phyloP scores from a whole-genome alignment of 2,329 filamentous ascomycete species.

The Diaporthe caulivora region DNA sequence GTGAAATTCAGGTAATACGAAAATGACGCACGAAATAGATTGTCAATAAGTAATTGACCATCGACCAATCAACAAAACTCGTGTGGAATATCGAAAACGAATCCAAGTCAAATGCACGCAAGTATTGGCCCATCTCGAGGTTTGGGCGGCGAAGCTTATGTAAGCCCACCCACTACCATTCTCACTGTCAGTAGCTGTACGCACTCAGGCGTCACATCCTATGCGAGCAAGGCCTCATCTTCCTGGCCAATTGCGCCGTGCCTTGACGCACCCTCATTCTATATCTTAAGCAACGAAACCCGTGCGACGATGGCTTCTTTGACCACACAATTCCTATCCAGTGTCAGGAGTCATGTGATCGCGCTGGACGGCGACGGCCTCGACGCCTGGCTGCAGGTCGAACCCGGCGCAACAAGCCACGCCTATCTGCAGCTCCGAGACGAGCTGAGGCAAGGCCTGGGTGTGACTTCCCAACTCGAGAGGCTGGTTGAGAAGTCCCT shows the following conservation, averaged over 20 bases:
- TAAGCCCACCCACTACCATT: not conserved
- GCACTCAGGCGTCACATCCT: not conserved
- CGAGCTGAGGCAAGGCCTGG: conserved; percentile 74
- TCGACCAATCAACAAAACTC: not conserved
- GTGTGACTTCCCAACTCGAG: conserved; percentile 60
- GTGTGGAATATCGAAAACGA: not conserved
- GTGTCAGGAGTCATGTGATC: conserved; percentile 72
- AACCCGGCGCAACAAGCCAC: conserved; percentile 72
- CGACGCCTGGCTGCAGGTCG: conserved; percentile 79
- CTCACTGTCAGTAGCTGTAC: not conserved
- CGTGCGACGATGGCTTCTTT: conserved; percentile 65
- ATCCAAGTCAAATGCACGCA: not conserved
- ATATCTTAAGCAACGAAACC: not conserved
- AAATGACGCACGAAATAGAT: not conserved
- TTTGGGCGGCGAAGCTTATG: not conserved
- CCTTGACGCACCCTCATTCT: not conserved
- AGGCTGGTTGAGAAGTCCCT: conserved; percentile 73
- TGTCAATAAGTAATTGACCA: not conserved
- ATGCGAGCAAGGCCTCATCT: not conserved
- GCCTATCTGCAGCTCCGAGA: conserved; percentile 74
- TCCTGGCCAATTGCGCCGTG: not conserved
- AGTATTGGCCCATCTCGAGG: not conserved
- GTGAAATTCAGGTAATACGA: not conserved
- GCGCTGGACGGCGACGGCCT: conserved; percentile 74
- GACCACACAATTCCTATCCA: conserved; percentile 75